Percentiles rank a stretch among this genome's conserved stretches.
These are phyloP conservation scores for Rhynchosporium agropyri DNA, from an alignment of 2,329 filamentous ascomycete genomes.

Conservation along the genomic window DNA sequence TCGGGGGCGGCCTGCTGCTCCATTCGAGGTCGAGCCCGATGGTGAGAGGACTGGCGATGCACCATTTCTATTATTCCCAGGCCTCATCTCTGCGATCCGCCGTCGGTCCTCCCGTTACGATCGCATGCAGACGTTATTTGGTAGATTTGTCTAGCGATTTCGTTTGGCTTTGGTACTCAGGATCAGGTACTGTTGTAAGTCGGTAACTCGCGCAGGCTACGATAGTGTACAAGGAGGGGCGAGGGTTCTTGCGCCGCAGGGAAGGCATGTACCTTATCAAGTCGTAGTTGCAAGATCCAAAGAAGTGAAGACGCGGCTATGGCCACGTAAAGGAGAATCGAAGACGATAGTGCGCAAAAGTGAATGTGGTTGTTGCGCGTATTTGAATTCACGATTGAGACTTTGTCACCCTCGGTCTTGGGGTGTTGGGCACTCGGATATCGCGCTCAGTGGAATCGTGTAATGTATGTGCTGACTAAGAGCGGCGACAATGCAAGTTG, in stretches of 20 bases:
- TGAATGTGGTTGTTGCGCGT: not conserved
- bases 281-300: not conserved
- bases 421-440: not conserved
- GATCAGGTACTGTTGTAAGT: not conserved
- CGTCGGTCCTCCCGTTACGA: constrained; percentile 26
- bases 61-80: constrained; percentile 19
- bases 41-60: constrained; percentile 10
- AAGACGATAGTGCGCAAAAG: not conserved
- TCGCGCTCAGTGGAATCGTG: not conserved
- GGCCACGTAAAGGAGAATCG: not conserved
- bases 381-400: constrained; percentile 6
- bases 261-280: constrained; percentile 19
- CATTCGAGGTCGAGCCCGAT: constrained; percentile 1
- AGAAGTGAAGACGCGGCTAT: not conserved
- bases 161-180: constrained; percentile 17
- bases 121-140: constrained; percentile 37
- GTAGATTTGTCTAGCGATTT: constrained; percentile 24
- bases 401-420: constrained; percentile 2
- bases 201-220: constrained; percentile 18
- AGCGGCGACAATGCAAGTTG: not conserved
- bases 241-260: constrained; percentile 3
- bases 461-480: not conserved
- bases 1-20: not conserved
- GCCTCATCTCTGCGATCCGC: constrained; percentile 40
- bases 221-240: constrained; percentile 20